Conservation (phyloP, 1,284 basidiomycete species). For the Leccinum pachyderme region DNA sequence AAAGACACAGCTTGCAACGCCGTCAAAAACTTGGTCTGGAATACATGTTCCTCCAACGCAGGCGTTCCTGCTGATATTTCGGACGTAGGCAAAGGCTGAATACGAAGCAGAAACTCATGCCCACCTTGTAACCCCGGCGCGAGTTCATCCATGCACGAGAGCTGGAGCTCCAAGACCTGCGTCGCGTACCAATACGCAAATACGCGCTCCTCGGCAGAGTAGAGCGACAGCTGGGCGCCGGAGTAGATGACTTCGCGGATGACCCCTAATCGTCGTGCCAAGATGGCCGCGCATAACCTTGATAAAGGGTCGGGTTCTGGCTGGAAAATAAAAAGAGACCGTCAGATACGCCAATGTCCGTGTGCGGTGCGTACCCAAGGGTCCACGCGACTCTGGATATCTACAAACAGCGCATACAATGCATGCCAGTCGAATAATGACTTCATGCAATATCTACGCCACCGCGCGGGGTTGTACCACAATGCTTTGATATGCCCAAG, state of each 20-base stretch:
- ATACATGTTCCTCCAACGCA: constrained; percentile 46
- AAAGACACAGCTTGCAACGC: constrained; percentile 53
- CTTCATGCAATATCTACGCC: constrained; percentile 63
- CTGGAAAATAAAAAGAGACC: constrained; percentile 8
- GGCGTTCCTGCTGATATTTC: constrained; percentile 31
- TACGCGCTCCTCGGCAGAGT: constrained; percentile 61
- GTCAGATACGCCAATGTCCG: constrained; percentile 4
- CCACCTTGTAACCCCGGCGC: constrained; percentile 39
- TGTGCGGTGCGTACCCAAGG: constrained; percentile 31
- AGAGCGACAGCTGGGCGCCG: constrained; percentile 77
- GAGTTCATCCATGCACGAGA: constrained; percentile 52
- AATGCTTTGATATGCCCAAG: constrained; percentile 54
- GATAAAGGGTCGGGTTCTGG: constrained; percentile 35
- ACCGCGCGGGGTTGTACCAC: constrained; percentile 68
- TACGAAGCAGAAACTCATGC: neutral
- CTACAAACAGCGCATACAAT: constrained; percentile 47
- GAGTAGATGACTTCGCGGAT: constrained; percentile 69
- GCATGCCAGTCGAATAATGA: constrained; percentile 62
- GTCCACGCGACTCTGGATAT: constrained; percentile 37
- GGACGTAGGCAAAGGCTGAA: neutral
- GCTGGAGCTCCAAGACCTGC: constrained; percentile 54
- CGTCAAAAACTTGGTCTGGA: constrained; percentile 48
- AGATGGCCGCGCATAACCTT: constrained; percentile 41
- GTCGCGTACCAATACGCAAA: constrained; percentile 74
- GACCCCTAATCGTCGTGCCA: constrained; percentile 57